Conservation (phyloP, 2,329 filamentous ascomycete species). For the Didymella pomorum region DNA sequence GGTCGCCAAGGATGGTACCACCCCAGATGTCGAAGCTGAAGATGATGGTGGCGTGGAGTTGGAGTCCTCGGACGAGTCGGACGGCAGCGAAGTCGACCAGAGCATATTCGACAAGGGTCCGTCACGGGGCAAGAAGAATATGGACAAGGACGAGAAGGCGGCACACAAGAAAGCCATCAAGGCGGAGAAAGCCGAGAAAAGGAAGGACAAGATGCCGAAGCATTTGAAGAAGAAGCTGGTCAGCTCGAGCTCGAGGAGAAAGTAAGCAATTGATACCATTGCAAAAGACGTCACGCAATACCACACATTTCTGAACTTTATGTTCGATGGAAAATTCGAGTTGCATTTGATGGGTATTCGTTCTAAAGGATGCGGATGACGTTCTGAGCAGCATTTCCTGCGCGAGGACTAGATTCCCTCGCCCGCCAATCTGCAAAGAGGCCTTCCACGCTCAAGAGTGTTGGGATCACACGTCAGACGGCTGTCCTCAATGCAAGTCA, state of each 20-base stretch:
- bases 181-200: constrained; percentile 92
- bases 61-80: constrained; percentile 28
- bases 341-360: neutral
- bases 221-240: constrained; percentile 91
- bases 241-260: constrained; percentile 66
- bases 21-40: neutral
- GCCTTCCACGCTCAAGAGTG: constrained; percentile 35
- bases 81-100: constrained; percentile 41
- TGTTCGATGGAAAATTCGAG: neutral
- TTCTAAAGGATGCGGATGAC: neutral
- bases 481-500: constrained; percentile 41
- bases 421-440: constrained; percentile 24
- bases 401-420: neutral
- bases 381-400: neutral
- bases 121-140: constrained; percentile 64
- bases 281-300: neutral
- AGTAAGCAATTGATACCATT: constrained; percentile 52
- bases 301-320: neutral
- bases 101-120: constrained; percentile 47
- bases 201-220: constrained; percentile 96
- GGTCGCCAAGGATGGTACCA: constrained; percentile 55
- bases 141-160: constrained; percentile 90
- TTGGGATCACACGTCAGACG: constrained; percentile 36
- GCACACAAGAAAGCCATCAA: constrained; percentile 91
- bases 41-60: constrained; percentile 13